Evolutionary conservation across 441 rosid species (phyloP), one percentile per base, ranked within the genome.

Genomic region (Gossypium gossypioides): DNA sequence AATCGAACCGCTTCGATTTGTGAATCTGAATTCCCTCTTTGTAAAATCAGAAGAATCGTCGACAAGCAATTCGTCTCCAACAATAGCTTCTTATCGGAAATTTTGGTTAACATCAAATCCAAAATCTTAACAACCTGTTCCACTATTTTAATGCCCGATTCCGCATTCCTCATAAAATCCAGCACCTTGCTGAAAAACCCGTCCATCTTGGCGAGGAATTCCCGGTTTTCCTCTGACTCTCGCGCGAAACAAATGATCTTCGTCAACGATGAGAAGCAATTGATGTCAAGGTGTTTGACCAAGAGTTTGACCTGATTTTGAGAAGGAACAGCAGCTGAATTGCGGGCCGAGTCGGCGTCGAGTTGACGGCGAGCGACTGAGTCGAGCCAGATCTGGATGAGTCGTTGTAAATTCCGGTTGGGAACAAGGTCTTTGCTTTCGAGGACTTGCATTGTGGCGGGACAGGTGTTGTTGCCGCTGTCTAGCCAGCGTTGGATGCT

Each of bases 391-490:
- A 76, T 78, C 77, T 80, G 83, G 77, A 94, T 94, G 48, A 94
- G 92, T 0, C 97, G 92, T 63, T 85, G 90, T 56, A 94, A 83
- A 29, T 84, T 91, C 42, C 84, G 88, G 82, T 94, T 94, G 0
- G 96, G 98, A 6, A 91, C 88, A 0, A 90, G 68, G 0, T 91
- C 96, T 46, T 81, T 89, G 60, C 75, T 81, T 54, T 57, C 85
- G 55, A 93, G 95, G 13, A 91, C 80, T 81, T 91, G 98, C 98
- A 93, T 93, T 74, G 98, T 91, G 57, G 93, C 92, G 9, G 97
- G 98, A 75, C 95, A 93, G 18, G 97, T 91, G 77, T 86, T 87
- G 81, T 90, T 79, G 18, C 98, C 98, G 54, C 80, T 72, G 58
- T 90, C 95, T 67, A 91, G 86, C 98, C 98, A 93, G 22, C 85